These are phyloP conservation scores for Yarrowia galli DNA, from an alignment of 1,139 yeast species.

Conservation along the genomic window DNA sequence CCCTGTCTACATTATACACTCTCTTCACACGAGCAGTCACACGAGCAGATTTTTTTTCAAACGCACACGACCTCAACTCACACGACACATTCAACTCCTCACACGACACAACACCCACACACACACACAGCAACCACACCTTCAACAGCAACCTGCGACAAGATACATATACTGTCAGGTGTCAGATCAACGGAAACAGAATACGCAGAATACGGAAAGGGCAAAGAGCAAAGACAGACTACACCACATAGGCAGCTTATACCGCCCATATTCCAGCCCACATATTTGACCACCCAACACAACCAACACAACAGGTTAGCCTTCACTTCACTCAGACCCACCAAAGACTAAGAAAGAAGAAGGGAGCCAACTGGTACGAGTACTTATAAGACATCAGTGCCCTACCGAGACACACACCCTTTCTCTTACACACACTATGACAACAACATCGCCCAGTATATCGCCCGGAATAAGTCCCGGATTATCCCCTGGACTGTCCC, in stretches of 20 bases:
- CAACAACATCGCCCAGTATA: slow-evolving; percentile 36
- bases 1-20: too few species aligned
- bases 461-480: slow-evolving; percentile 41
- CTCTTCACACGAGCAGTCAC: too few species aligned
- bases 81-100: neutral
- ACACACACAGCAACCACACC: neutral
- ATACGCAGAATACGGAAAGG: neutral
- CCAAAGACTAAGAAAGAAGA: too few species aligned
- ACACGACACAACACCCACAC: slow-evolving; percentile 3
- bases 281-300: neutral
- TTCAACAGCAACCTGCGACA: slow-evolving; percentile 23
- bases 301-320: neutral
- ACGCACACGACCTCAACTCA: neutral
- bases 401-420: neutral
- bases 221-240: neutral
- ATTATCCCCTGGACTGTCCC: slow-evolving; percentile 35
- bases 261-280: neutral
- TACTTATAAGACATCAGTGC: too few species aligned
- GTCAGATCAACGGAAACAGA: neutral
- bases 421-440: neutral
- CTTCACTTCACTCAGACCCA: neutral
- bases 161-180: neutral
- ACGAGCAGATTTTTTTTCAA: too few species aligned
- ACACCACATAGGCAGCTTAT: neutral
- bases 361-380: too few species aligned